Conservation (phyloP, 129 eudicot genomes). For the Flaveria brownii region DNA sequence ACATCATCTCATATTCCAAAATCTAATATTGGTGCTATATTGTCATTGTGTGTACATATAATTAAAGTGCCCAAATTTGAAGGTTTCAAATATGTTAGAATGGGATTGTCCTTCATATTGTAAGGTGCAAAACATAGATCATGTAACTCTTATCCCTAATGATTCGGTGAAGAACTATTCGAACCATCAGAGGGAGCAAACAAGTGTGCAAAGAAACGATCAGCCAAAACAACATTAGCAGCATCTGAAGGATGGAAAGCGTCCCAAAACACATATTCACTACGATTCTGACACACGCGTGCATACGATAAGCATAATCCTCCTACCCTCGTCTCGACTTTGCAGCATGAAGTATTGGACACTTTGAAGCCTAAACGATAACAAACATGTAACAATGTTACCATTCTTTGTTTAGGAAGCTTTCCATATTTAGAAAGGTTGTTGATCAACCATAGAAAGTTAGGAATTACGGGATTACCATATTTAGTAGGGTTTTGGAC, state of each 20-base stretch:
- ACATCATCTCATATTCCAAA: not conserved
- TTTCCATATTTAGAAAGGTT: not conserved
- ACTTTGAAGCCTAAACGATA: slow-evolving; percentile 65
- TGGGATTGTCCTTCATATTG: not conserved
- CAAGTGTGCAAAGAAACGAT: slow-evolving; percentile 46
- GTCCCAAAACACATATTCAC: slow-evolving; percentile 86
- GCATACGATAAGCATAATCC: slow-evolving; percentile 85
- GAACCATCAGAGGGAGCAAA: slow-evolving; percentile 38
- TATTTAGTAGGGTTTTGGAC: slow-evolving; percentile 57
- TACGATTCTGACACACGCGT: slow-evolving; percentile 57
- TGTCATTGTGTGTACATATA: too few species aligned
- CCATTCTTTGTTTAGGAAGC: not conserved
- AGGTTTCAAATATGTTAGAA: slow-evolving; percentile 10
- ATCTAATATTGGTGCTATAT: too few species aligned
- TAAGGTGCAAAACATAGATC: not conserved
- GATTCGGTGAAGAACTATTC: not conserved
- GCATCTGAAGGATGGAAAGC: slow-evolving; percentile 93
- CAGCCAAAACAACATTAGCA: slow-evolving; percentile 75
- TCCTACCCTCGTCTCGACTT: slow-evolving; percentile 64
- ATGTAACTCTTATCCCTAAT: not conserved
- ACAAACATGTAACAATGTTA: slow-evolving; percentile 1
- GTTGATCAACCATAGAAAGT: not conserved
- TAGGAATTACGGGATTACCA: slow-evolving; percentile 37
- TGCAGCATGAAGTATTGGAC: slow-evolving; percentile 77
- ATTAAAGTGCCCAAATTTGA: not conserved